Evolutionary conservation across 2,329 filamentous ascomycete species (phyloP).

Genomic region (Paecilomyces dactylethromorphus): DNA sequence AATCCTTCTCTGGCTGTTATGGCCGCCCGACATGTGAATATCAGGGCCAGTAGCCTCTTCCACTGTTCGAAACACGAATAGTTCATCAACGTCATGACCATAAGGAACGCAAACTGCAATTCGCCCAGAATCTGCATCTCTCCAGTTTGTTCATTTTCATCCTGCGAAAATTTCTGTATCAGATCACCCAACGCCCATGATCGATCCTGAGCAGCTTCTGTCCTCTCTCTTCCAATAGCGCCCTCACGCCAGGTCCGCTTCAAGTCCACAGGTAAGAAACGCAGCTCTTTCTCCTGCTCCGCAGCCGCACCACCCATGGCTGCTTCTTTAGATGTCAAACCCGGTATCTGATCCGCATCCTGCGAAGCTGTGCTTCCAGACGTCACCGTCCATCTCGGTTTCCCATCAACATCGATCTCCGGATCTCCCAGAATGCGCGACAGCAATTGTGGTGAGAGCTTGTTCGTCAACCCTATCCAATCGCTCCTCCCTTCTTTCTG

Average conservation of each 20-base stretch:
- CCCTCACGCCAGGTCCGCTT: slow-evolving; percentile 57
- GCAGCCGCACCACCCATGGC: slow-evolving; percentile 16
- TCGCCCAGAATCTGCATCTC: slow-evolving; percentile 48
- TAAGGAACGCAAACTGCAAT: slow-evolving; percentile 57
- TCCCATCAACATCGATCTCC: slow-evolving; percentile 28
- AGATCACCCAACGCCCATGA: slow-evolving; percentile 56
- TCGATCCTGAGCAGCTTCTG: slow-evolving; percentile 55
- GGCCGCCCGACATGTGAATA: slow-evolving; percentile 51
- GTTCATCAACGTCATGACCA: slow-evolving; percentile 58
- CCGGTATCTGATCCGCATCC: slow-evolving; percentile 56
- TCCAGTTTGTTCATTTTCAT: slow-evolving; percentile 22
- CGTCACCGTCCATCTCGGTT: slow-evolving; percentile 48
- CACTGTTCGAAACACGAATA: slow-evolving; percentile 61
- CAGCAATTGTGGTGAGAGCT: slow-evolving; percentile 44
- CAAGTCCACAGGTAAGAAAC: slow-evolving; percentile 53
- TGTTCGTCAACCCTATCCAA: slow-evolving; percentile 48
- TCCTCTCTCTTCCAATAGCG: slow-evolving; percentile 56
- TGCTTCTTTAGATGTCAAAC: slow-evolving; percentile 32
- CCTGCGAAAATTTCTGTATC: slow-evolving; percentile 29
- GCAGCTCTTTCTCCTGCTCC: slow-evolving; percentile 42
- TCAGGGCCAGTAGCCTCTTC: slow-evolving; percentile 52
- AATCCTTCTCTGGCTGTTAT: slow-evolving; percentile 43
- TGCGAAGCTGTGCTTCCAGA: slow-evolving; percentile 51
- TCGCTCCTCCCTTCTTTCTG: slow-evolving; percentile 41
- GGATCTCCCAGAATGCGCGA: slow-evolving; percentile 43